phyloP scores from a whole-genome alignment of 306 rosid species.

The Prunus mume region DNA sequence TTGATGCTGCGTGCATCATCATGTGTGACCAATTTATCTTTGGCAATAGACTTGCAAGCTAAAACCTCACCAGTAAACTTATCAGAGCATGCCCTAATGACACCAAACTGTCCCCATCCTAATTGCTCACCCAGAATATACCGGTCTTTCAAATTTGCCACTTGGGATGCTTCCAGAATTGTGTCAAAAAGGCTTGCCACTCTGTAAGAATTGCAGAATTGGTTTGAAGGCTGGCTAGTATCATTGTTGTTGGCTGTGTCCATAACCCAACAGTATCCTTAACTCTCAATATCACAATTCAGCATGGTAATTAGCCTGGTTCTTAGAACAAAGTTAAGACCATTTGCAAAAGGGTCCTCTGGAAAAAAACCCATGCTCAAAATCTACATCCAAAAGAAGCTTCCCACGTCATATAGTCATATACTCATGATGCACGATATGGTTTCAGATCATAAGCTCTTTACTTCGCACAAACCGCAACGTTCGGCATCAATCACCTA shows the following conservation, averaged over 20 bases:
- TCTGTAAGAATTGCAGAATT: constrained; percentile 56
- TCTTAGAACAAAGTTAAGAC: neutral
- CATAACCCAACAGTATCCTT: constrained; percentile 19
- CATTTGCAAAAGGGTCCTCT: neutral
- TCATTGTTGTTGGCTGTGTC: constrained; percentile 12
- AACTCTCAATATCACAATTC: constrained; percentile 10
- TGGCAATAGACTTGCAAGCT: constrained; percentile 84
- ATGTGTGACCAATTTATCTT: constrained; percentile 65
- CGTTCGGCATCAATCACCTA: constrained; percentile 14
- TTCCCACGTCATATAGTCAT: neutral
- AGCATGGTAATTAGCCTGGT: neutral
- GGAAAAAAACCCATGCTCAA: neutral
- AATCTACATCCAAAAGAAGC: neutral
- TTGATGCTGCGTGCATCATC: constrained; percentile 71
- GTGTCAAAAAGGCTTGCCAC: constrained; percentile 54
- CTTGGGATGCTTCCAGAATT: constrained; percentile 52
- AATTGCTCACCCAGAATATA: constrained; percentile 68
- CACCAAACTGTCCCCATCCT: constrained; percentile 90
- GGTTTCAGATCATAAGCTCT: neutral
- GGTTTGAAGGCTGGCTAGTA: constrained; percentile 8
- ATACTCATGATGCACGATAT: neutral
- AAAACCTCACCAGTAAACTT: constrained; percentile 65
- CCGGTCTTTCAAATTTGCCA: constrained; percentile 57
- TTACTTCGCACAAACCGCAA: neutral
- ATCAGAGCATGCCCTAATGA: constrained; percentile 64